Base-by-base conservation (phyloP, 2,329 filamentous ascomycete species). In the Arachnopeziza araneosa region DNA sequence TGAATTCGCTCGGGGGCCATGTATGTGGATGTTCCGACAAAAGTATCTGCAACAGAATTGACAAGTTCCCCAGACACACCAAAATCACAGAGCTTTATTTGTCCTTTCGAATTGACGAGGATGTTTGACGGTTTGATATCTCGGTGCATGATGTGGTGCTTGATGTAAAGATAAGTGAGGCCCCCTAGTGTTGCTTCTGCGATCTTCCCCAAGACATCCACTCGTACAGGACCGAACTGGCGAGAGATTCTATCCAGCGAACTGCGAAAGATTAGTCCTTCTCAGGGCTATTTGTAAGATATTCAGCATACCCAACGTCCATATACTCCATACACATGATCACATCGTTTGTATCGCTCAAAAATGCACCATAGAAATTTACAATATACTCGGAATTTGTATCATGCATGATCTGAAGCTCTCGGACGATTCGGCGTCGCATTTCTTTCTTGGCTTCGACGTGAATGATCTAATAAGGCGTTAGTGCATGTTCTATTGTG, bases 261-360 rank as follows among this genome's bases (percentile, higher is more conserved):
- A 56, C 95, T 97, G 73, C 60, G 55, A 24, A 36, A 24, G n/a
- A 55, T 59, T 51, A 55, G 36, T 30, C 32, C 12, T n/a, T 36
- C 9, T 21, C 24, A 55, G 17, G 36, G n/a, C 19, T 17, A n/a
- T 44, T 12, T 44, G 9, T 21, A 55, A 52, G 60, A 56, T 21
- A 49, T 21, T 58, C n/a, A 53, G 79, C 90, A 76, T 83, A 98
- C 95, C 95, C 95, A 73, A 93, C 91, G 76, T 99, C 95, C 91
- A 96, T 96, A 74, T 99, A 98, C 75, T 99, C 95, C 95, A 99
- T 99, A 75, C 95, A 99, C 88, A 99, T 93, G 69, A 98, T 96
- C 61, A 99, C 96, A 77, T 99, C 95, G 72, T 96, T 93, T 63
- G 92, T 92, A 72, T 96, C 90, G 73, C 96, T 98, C 71, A 98